Base-by-base conservation (phyloP, 495 filamentous ascomycete species). In the Penicillium canescens region DNA sequence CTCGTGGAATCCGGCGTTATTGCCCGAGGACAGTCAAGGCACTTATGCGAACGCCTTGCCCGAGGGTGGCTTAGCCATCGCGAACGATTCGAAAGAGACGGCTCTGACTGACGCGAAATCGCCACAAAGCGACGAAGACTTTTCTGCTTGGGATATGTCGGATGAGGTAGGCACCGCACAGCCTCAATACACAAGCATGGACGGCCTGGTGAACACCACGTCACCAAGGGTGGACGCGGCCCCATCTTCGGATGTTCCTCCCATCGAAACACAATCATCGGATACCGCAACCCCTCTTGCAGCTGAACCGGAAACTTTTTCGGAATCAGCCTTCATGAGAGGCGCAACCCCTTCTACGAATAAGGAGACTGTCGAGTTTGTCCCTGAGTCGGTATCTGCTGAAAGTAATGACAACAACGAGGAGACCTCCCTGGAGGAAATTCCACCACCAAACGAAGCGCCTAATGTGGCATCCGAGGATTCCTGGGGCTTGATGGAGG, bases 1-100 rank as follows among this genome's bases (percentile, higher is more conserved):
- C 36, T 52, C 62, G 1, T 80, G 77, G 77, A 73, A 80, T 68
- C 72, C 74, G 42, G 72, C 75, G 2, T 55, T 69, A 16, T 60
- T 67, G 55, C 65, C 73, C 16, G 70, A 75, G 12, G 55, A 57
- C 41, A 35, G 59, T 33, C 44, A 39, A 14, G 11, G 37, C 13
- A 13, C 47, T 13, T 49, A 38, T 42, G 45, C 58, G 42, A 54
- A 60, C 14, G 42, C 41, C 34, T 39, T 36, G 21, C 45, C 46
- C 3, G 35, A 51, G 42, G 48, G 40, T 42, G 45, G 28, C 9
- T 42, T 55, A 28, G 42, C 58, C 42, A 54, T 44, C 28, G 43
- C 49, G 34, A 52, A 56, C n/a, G 37, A 50, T 38, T 54, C 56
- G 39, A 54, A 49, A 37, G 54, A 55, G 40, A n/a, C 34, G 18